Evolutionary conservation across 2,329 filamentous ascomycete genomes (phyloP).

Genomic region (Fusarium tjaetaba): DNA sequence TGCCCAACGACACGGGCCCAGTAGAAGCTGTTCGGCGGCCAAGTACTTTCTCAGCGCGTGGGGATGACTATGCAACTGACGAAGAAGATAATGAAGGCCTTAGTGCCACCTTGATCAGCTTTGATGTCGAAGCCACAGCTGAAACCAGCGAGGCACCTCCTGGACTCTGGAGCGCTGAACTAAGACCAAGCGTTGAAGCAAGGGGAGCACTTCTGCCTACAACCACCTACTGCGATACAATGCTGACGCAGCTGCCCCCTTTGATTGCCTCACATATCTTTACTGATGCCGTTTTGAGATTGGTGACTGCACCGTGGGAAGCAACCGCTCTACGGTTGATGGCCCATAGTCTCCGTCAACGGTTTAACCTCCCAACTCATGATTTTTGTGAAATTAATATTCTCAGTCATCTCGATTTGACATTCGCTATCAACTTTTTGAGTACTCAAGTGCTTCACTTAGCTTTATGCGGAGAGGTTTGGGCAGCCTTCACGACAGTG

Average conservation of each 20-base stretch:
- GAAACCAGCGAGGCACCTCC: conserved; percentile 61
- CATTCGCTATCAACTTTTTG: conserved; percentile 57
- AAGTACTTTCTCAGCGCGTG: conserved; percentile 59
- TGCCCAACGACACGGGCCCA: conserved; percentile 39
- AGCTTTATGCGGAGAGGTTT: conserved; percentile 23
- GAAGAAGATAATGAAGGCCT: conserved; percentile 66
- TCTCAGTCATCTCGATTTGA: conserved; percentile 52
- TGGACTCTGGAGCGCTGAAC: conserved; percentile 67
- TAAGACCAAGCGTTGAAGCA: conserved; percentile 60
- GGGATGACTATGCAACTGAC: conserved; percentile 64
- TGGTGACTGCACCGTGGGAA: conserved; percentile 59
- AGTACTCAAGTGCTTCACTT: conserved; percentile 56
- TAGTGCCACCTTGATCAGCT: conserved; percentile 67
- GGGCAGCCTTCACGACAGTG: conserved; percentile 23
- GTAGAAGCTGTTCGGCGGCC: conserved; percentile 53
- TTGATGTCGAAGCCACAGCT: conserved; percentile 68
- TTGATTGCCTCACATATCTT: conserved; percentile 59
- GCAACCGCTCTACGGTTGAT: conserved; percentile 57
- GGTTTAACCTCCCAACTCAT: conserved; percentile 50
- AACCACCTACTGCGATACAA: conserved; percentile 58
- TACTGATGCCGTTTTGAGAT: conserved; percentile 53
- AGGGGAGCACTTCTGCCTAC: conserved; percentile 37
- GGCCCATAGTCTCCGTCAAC: conserved; percentile 54
- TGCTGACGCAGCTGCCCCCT: conserved; percentile 62
- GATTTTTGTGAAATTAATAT: conserved; percentile 53